A percentile compares a stretch with the other conserved stretches of the same genome.
phyloP scores from a whole-genome alignment of 495 filamentous ascomycete genomes.

The Daldinia bambusicola region DNA sequence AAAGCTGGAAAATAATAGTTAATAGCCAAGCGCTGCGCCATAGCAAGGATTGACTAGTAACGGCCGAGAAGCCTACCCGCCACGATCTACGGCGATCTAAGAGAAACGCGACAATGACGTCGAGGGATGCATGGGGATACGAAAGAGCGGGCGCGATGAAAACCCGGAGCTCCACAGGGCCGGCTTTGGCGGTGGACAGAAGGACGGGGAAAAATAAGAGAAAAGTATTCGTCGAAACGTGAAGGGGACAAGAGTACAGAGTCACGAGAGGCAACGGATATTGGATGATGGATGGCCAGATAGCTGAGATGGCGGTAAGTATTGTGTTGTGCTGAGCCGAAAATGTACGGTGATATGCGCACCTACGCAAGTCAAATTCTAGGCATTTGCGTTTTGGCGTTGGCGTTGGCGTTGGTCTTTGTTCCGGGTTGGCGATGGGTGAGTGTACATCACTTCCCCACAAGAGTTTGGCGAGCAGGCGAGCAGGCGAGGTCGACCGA shows the following conservation, averaged over 20 bases:
- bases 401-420: constrained; percentile 17
- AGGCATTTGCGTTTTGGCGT: constrained; percentile 20
- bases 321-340: constrained; percentile 40
- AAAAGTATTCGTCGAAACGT: constrained; percentile 23
- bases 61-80: constrained; percentile 2
- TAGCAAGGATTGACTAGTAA: constrained; percentile 22
- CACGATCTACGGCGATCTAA: constrained; percentile 1
- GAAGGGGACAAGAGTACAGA: constrained; percentile 22
- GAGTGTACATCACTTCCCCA: background rate
- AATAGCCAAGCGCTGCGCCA: constrained; percentile 11
- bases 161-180: constrained; percentile 12
- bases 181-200: constrained; percentile 34
- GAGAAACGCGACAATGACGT: constrained; percentile 26
- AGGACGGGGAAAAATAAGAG: constrained; percentile 3
- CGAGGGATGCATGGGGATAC: constrained; percentile 32
- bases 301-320: constrained; percentile 45
- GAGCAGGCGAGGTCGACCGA: constrained; percentile 25
- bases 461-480: constrained; percentile 12
- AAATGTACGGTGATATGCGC: constrained; percentile 37
- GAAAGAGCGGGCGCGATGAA: constrained; percentile 35
- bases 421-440: constrained; percentile 16
- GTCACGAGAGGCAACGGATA: constrained; percentile 33
- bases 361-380: constrained; percentile 21
- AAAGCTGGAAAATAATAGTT: background rate
- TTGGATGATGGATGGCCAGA: constrained; percentile 36